phyloP scores from a whole-genome alignment of 169 alveolate genomes.

The Plasmodium yoelii region DNA sequence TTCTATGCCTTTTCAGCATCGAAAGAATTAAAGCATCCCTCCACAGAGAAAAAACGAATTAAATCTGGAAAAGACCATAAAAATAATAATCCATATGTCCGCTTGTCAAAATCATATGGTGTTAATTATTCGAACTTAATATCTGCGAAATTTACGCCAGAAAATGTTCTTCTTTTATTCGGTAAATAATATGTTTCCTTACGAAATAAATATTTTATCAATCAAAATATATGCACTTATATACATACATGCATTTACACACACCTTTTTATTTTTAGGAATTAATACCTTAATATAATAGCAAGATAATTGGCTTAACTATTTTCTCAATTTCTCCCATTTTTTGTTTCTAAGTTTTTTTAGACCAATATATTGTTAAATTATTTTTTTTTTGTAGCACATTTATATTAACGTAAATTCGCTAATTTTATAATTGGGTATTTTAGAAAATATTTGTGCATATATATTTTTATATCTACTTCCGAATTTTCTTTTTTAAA shows the following conservation, averaged over 20 bases:
- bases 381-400: background rate
- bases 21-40: conserved; percentile 20
- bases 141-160: conserved; percentile 75
- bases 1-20: conserved; percentile 30
- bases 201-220: background rate
- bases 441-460: background rate
- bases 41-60: conserved; percentile 22
- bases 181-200: conserved; percentile 28
- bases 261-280: conserved; percentile 19
- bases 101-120: conserved; percentile 66
- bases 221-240: background rate
- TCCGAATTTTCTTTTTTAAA: background rate
- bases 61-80: conserved; percentile 27
- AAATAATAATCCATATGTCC: conserved; percentile 55
- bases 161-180: conserved; percentile 61
- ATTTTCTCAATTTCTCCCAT: background rate
- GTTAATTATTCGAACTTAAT: conserved; percentile 62
- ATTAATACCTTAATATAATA: conserved; percentile 33
- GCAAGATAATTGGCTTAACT: background rate
- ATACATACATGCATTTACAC: conserved; percentile 1
- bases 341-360: background rate
- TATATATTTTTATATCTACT: background rate
- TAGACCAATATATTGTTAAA: background rate
- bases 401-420: background rate
- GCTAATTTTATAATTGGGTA: background rate